Percentiles rank a stretch among this genome's conserved stretches.
Conservation (phyloP, 148 eudicot genomes). For the Dianthus caryophyllus region DNA sequence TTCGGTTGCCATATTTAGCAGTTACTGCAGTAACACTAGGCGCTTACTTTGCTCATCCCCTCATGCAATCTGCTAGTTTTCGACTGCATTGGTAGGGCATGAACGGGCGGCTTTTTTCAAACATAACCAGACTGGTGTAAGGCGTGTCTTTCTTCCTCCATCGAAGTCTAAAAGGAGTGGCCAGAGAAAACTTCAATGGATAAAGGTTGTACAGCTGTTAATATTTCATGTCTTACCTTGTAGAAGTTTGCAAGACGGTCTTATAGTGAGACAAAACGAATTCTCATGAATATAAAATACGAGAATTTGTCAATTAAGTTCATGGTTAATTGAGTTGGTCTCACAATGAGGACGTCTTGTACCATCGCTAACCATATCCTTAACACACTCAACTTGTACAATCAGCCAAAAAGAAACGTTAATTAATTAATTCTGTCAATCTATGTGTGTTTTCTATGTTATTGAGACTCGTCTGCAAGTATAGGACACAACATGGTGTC, state of each 20-base stretch:
- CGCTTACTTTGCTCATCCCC: constrained; percentile 86
- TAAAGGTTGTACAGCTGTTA: neutral
- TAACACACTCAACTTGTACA: neutral
- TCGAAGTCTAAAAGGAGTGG: constrained; percentile 8
- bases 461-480: too few relatives aligned
- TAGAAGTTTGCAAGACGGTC: neutral
- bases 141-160: neutral
- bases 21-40: constrained; percentile 77
- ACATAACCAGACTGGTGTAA: neutral
- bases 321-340: neutral
- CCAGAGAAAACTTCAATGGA: constrained; percentile 4
- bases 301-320: too few relatives aligned
- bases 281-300: neutral
- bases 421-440: neutral
- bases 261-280: too few relatives aligned
- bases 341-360: neutral
- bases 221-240: constrained; percentile 6
- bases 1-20: constrained; percentile 75
- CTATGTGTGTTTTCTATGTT: neutral
- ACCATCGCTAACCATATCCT: neutral
- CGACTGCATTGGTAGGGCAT: constrained; percentile 76
- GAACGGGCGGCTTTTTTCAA: neutral
- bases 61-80: constrained; percentile 93
- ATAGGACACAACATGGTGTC: too few relatives aligned
- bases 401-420: neutral